phyloP scores from a whole-genome alignment of 805 yeast species.

The Kazachstania kunashirensis region DNA sequence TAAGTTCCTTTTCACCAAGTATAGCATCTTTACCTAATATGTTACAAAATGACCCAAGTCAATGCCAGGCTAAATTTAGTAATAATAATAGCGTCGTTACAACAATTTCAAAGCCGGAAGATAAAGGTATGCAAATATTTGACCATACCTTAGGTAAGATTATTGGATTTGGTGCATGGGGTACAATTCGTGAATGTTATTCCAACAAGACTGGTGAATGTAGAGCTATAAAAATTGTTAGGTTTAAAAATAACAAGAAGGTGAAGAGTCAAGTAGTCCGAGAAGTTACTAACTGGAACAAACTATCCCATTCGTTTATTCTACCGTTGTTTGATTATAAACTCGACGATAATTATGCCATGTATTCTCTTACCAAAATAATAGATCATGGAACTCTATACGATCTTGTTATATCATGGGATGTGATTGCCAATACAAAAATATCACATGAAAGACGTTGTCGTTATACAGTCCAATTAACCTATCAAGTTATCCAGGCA shows the following conservation, averaged over 20 bases:
- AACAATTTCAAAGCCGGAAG: slow-evolving; percentile 33
- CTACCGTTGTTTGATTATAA: slow-evolving; percentile 52
- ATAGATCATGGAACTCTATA: slow-evolving; percentile 73
- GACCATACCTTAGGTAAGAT: slow-evolving; percentile 58
- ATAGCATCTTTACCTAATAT: slow-evolving; percentile 11
- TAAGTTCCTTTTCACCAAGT: slow-evolving; percentile 29
- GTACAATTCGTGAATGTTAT: slow-evolving; percentile 64
- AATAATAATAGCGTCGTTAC: not conserved
- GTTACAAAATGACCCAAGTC: slow-evolving; percentile 1
- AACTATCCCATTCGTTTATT: slow-evolving; percentile 53
- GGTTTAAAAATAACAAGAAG: slow-evolving; percentile 39
- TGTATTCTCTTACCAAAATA: slow-evolving; percentile 63
- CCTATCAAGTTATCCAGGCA: slow-evolving; percentile 49
- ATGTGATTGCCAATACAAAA: slow-evolving; percentile 31
- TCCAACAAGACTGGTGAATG: slow-evolving; percentile 28
- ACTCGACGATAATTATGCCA: slow-evolving; percentile 46
- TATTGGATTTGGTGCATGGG: slow-evolving; percentile 88
- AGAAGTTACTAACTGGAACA: slow-evolving; percentile 71
- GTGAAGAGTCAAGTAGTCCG: slow-evolving; percentile 52
- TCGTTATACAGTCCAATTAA: slow-evolving; percentile 29
- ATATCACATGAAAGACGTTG: slow-evolving; percentile 31
- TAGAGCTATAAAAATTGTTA: slow-evolving; percentile 55
- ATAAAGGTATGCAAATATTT: slow-evolving; percentile 58
- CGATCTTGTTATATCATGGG: slow-evolving; percentile 67
- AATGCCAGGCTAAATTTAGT: not conserved